Base-by-base conservation (phyloP, 192 early-diverging fungal species). In the Allomyces javanicus region DNA sequence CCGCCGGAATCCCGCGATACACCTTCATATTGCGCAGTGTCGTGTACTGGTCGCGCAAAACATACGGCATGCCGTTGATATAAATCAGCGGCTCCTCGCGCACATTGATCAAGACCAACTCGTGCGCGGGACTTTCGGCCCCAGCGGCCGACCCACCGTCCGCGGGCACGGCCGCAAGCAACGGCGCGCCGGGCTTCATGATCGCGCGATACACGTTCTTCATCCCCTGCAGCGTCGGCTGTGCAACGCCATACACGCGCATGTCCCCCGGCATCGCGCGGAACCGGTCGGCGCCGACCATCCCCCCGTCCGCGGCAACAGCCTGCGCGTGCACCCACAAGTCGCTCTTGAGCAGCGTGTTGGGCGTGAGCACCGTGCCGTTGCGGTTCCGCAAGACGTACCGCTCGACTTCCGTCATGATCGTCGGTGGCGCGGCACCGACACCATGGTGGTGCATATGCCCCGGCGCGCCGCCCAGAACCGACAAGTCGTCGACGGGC, bases 11-110 rank as follows among this genome's bases (percentile, higher is more conserved):
- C 0, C 84, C 84, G 17, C 75, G 66, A 68, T 83, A 86, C 1
- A 80, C 78, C 26, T 77, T 75, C 1, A 82, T 78, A 68, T 86
- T 86, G 10, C 84, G 77, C 7, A 86, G 67, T 9, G 84, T 83
- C 64, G 79, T 67, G 62, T 70, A 77, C 44, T 75, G 70, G 66
- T 86, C 82, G 11, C 84, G 71, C 9, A 86, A 73, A 1, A 86
- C 84, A 63, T 84, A 82, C 6, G 84, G 82, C n/a, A 80, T 72
- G 24, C 80, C 81, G 64, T 83, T 83, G 63, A 86, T 76, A 67
- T 86, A 86, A 24, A 83, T 80, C 25, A 86, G 75, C 12, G 84
- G 84, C 63, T 86, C 84, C 67, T 86, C 84, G 43, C 84, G 73
- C n/a, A 85, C 64, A 67, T 86, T 86, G 63, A 84, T 83, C 81